phyloP scores from a whole-genome alignment of 1,284 basidiomycete genomes.

The Tranzscheliella williamsii region DNA sequence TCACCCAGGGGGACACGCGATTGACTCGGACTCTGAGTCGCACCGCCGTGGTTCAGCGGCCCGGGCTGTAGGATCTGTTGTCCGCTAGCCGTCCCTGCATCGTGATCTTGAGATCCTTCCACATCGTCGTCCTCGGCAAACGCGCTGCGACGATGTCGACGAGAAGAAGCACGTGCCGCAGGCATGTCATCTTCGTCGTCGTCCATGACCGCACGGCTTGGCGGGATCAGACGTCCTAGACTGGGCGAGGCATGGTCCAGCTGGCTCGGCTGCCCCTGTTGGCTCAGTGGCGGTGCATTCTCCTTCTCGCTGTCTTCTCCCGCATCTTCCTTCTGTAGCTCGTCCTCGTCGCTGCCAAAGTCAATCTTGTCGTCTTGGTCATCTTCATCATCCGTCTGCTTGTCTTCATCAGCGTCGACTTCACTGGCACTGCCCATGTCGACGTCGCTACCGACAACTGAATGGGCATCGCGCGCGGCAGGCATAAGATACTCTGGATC shows the following conservation, averaged over 20 bases:
- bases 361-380: constrained; percentile 15
- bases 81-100: neutral
- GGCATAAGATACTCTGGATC: constrained; percentile 33
- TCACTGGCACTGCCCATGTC: constrained; percentile 39
- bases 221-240: constrained; percentile 5
- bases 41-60: constrained; percentile 5
- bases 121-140: constrained; percentile 31
- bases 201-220: constrained; percentile 31
- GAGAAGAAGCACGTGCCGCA: constrained; percentile 7
- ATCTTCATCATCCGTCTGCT: neutral
- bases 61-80: constrained; percentile 11
- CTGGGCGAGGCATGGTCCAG: constrained; percentile 13
- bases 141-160: constrained; percentile 18
- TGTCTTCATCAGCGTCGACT: constrained; percentile 4
- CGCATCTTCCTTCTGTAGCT: constrained; percentile 4
- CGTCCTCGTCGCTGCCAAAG: constrained; percentile 17
- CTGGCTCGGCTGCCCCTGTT: constrained; percentile 15
- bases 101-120: constrained; percentile 15
- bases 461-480: constrained; percentile 21
- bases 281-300: constrained; percentile 27
- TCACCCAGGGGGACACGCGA: constrained; percentile 21
- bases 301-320: constrained; percentile 50
- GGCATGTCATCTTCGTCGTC: constrained; percentile 37
- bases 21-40: constrained; percentile 6
- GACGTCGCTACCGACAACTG: constrained; percentile 29